Base-by-base conservation (phyloP, 352 stramenopile species). In the Phytophthora cryptogea region DNA sequence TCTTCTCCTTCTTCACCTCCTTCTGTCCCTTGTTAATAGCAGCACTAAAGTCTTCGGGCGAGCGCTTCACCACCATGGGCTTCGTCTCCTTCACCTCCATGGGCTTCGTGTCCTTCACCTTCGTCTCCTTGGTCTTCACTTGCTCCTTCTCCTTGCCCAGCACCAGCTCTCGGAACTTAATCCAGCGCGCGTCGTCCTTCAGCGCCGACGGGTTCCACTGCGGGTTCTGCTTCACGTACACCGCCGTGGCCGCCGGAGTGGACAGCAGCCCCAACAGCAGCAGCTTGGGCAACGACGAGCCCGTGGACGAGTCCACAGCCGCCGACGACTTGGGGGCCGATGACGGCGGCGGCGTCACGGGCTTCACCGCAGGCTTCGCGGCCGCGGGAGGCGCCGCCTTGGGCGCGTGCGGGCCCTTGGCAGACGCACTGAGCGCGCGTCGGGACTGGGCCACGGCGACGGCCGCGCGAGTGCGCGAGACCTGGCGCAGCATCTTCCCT, bases 191-290 rank as follows among this genome's bases (percentile, higher is more conserved):
- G 54, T 93, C 78, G 32, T 82, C 71, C 35, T 73, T 71, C 33
- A 94, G 62, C 39, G 67, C 32, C 17, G 75, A 66, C 20, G 85
- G 85, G 63, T 94, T 94, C 79, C 84, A 94, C 37, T 86, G 48
- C 32, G 83, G 85, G 66, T 94, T 89, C 66, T 90, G 72, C 47
- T 85, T 84, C 17, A 92, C 64, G 58, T 92, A 94, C 57, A 89
- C 72, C 1, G 76, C 79, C 8, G 67, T 72, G 20, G 67, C 83
- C 2, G 70, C 75, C 5, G 85, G 79, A 16, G 73, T 61, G 14
- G 76, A 81, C 30, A 94, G 66, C 42, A 70, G 59, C 1, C 74
- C 70, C 5, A 88, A 42, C 13, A 88, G 61, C 31, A 90, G 70
- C 23, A 84, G 50, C 63, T 81, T 82, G 30, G 70, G 50, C 35